These are phyloP conservation scores for Kodamaea sp. DNA, from an alignment of 1,139 yeast genomes.

Conservation along the genomic window DNA sequence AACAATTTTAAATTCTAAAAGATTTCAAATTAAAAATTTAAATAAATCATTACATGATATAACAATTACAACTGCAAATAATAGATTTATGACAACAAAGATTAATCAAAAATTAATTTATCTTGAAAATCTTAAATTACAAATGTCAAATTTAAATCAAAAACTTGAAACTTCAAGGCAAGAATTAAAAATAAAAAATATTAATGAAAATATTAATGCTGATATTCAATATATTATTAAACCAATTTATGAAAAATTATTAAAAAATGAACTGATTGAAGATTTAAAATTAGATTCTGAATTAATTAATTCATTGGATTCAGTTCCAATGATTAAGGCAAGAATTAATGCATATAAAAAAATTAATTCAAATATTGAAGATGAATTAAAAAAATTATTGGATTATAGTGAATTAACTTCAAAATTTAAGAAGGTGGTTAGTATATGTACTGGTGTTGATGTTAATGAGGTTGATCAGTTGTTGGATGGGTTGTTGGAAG, in stretches of 20 bases:
- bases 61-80: slow-evolving; percentile 44
- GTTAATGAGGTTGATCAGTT: slow-evolving; percentile 71
- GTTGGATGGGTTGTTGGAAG: slow-evolving; percentile 80
- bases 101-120: slow-evolving; percentile 36
- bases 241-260: slow-evolving; percentile 50
- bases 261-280: slow-evolving; percentile 29
- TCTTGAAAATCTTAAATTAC: slow-evolving; percentile 43
- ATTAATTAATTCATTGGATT: slow-evolving; percentile 46
- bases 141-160: slow-evolving; percentile 42
- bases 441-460: slow-evolving; percentile 85
- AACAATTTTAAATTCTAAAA: slow-evolving; percentile 33
- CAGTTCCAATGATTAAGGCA: slow-evolving; percentile 63
- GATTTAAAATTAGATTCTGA: slow-evolving; percentile 25
- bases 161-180: slow-evolving; percentile 28
- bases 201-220: slow-evolving; percentile 13
- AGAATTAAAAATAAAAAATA: slow-evolving; percentile 17
- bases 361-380: slow-evolving; percentile 31
- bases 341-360: slow-evolving; percentile 71
- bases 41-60: slow-evolving; percentile 41
- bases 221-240: slow-evolving; percentile 62
- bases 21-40: slow-evolving; percentile 34
- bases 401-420: slow-evolving; percentile 65
- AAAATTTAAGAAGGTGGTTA: slow-evolving; percentile 84
- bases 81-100: slow-evolving; percentile 37
- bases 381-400: slow-evolving; percentile 48